Evolutionary conservation across 495 filamentous ascomycete species (phyloP).

Genomic region (Xylaria scruposa): DNA sequence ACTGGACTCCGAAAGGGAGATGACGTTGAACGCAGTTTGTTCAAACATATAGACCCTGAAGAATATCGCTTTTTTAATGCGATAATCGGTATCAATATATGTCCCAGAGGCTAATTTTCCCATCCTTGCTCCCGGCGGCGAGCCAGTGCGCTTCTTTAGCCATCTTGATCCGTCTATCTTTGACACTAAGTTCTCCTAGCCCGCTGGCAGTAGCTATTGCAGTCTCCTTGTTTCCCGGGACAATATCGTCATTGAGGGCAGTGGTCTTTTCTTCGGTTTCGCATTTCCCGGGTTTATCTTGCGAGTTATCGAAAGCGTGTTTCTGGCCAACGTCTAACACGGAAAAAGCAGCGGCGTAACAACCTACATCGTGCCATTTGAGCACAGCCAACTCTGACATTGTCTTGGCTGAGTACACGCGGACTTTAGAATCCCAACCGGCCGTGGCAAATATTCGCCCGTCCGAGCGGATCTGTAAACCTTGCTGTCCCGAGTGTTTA

Average conservation of each 20-base stretch:
- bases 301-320: background rate
- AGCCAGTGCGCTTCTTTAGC: conserved; percentile 84
- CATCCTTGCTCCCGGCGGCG: conserved; percentile 90
- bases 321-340: conserved; percentile 39
- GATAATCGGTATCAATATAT: conserved; percentile 67
- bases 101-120: conserved; percentile 95
- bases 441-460: conserved; percentile 86
- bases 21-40: background rate
- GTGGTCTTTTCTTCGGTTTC: conserved; percentile 1
- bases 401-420: conserved; percentile 81
- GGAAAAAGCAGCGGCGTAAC: conserved; percentile 85
- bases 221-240: background rate
- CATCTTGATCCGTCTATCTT: conserved; percentile 67
- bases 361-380: conserved; percentile 93
- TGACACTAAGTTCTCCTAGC: conserved; percentile 56
- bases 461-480: conserved; percentile 77
- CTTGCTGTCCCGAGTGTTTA: conserved; percentile 89
- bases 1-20: too few species aligned
- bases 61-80: background rate
- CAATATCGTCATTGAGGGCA: background rate
- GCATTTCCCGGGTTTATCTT: background rate
- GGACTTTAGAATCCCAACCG: conserved; percentile 84
- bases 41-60: background rate
- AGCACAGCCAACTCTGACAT: conserved; percentile 91
- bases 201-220: conserved; percentile 33